Percentiles rank a stretch among this genome's conserved stretches.
Conservation (phyloP, 192 early-diverging fungal genomes). For the Umbelopsis sp. region DNA sequence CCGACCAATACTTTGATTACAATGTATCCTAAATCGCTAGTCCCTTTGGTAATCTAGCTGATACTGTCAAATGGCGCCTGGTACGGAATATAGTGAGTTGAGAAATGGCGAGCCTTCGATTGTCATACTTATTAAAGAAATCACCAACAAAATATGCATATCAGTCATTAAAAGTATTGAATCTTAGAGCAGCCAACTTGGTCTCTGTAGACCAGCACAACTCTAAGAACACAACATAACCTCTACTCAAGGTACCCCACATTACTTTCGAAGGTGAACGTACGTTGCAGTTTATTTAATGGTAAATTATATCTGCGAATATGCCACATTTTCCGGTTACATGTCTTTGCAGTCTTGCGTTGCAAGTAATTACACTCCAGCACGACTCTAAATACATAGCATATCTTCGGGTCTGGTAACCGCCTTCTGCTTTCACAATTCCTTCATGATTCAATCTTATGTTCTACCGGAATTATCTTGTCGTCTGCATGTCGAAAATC, state of each 20-base stretch:
- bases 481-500: neutral
- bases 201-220: no score
- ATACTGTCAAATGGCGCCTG: neutral
- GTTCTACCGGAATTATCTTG: neutral
- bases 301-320: no score
- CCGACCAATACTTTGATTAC: neutral
- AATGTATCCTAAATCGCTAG: neutral
- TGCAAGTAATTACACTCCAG: no score
- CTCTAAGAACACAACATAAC: neutral
- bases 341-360: no score
- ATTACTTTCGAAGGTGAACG: no score
- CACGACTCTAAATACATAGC: no score
- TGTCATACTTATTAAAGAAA: neutral
- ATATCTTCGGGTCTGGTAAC: no score
- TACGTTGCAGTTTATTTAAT: no score
- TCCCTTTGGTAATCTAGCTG: neutral
- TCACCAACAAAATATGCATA: neutral
- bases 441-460: neutral
- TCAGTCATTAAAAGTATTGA: neutral
- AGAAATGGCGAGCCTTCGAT: slow-evolving; percentile 2
- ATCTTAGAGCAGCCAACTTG: neutral
- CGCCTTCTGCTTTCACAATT: neutral
- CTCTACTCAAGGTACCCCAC: neutral
- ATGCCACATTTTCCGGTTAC: no score
- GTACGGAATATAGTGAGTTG: neutral